phyloP scores from a whole-genome alignment of 495 filamentous ascomycete genomes.

The Aspergillus conjunctus region DNA sequence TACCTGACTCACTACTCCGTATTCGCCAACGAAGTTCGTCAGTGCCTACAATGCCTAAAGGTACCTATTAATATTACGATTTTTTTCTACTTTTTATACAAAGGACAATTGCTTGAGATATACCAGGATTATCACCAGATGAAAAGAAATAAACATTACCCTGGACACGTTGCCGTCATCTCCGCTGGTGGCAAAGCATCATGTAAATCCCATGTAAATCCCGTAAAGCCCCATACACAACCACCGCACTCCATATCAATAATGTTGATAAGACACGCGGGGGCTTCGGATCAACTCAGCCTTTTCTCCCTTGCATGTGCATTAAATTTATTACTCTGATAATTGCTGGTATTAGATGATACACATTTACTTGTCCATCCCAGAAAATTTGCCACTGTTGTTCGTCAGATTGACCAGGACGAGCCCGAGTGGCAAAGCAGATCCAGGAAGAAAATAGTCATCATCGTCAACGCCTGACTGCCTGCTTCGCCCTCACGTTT shows the following conservation, averaged over 20 bases:
- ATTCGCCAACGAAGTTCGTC: too few species aligned
- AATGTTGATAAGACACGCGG: conserved; percentile 25
- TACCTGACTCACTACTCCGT: background rate
- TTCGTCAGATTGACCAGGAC: background rate
- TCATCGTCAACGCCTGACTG: background rate
- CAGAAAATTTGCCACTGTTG: conserved; percentile 1
- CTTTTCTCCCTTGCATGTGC: conserved; percentile 30
- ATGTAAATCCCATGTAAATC: background rate
- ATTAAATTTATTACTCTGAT: conserved; percentile 17
- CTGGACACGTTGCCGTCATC: too few species aligned
- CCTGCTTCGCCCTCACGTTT: background rate
- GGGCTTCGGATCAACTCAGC: conserved; percentile 18
- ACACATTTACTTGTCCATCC: background rate
- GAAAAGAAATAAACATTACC: too few species aligned
- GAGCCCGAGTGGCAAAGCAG: conserved; percentile 10
- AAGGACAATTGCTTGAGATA: background rate
- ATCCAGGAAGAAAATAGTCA: background rate
- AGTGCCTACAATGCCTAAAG: background rate
- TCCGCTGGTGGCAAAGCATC: too few species aligned
- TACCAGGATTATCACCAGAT: too few species aligned
- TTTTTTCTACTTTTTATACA: background rate
- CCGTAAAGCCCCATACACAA: background rate
- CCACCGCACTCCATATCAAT: conserved; percentile 12
- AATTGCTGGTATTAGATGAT: conserved; percentile 7
- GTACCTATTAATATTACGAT: background rate